Evolutionary conservation across 208 protist genomes (phyloP).

Genomic region (Crithidia sp.): DNA sequence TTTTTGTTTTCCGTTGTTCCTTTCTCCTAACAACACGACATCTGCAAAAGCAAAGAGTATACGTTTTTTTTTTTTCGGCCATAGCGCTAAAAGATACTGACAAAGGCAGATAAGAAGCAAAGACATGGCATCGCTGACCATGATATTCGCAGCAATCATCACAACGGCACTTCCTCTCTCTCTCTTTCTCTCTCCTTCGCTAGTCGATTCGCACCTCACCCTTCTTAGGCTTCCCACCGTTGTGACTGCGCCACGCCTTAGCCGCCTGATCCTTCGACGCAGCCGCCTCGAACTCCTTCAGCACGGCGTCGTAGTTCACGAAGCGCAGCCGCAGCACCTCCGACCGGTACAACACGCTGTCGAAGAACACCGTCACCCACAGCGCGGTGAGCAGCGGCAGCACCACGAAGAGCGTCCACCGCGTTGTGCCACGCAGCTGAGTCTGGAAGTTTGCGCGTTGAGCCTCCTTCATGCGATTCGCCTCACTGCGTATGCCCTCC

Average conservation of each 20-base stretch:
- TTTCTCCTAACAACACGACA: no score
- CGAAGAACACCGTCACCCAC: slow-evolving; percentile 29
- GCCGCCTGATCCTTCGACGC: background rate
- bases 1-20: no score
- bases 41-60: no score
- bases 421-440: slow-evolving; percentile 20
- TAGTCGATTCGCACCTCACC: background rate
- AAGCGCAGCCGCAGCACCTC: slow-evolving; percentile 33
- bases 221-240: background rate
- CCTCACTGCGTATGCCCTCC: slow-evolving; percentile 9
- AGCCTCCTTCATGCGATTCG: slow-evolving; percentile 9
- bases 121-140: no score
- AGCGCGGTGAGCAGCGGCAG: slow-evolving; percentile 37
- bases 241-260: background rate
- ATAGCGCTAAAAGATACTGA: no score
- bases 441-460: slow-evolving; percentile 23
- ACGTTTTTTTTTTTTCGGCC: no score
- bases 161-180: no score
- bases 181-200: no score
- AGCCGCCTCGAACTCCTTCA: slow-evolving; percentile 13
- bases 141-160: no score
- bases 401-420: slow-evolving; percentile 34
- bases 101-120: no score
- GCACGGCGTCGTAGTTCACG: slow-evolving; percentile 42
- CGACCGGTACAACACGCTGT: slow-evolving; percentile 28